Base-by-base conservation (phyloP, 306 rosid genomes). In the Lathyrus oleraceus region DNA sequence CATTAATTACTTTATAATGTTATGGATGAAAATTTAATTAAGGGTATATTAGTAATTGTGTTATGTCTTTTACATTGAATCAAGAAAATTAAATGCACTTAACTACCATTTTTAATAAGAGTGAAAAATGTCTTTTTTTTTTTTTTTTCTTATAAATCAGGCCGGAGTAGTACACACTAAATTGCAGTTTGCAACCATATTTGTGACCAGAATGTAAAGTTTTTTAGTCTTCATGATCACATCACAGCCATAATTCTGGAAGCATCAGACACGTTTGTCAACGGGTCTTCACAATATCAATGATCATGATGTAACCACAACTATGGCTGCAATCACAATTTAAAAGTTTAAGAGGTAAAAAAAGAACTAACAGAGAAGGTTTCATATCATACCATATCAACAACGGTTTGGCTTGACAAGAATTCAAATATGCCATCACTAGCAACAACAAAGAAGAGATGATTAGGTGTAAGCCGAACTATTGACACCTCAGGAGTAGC, bases 371-470 rank as follows among this genome's bases (percentile, higher is more conserved):
- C 61, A 35, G 39, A 72, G 38, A 52, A 30, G 35, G 47, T 53
- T 64, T 54, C 38, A 67, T 56, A 43, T 28, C 71, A 59, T 92
- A 92, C 98, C 98, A 89, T 89, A 75, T 86, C 80, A 57, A 89
- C 86, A 63, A 89, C 92, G n/a, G 88, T 79, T 75, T 87, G 95
- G 80, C 98, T 92, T 15, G 96, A 56, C 54, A 92, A 79, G 86
- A 92, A 92, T 81, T 92, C 96, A n/a, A 92, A 92, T 42, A 92
- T 87, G 12, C 98, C 98, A 71, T 92, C 98, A 66, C 98, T 92
- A 60, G 98, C 98, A 21, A 92, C 86, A 8, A 92, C 76, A 70
- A 89, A 87, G 85, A 92, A 92, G 70, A 79, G 89, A 80, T 92
- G 87, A 82, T 87, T 82, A 40, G 88, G 85, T 32, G 89, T 74